Base-by-base conservation (phyloP, 2,329 filamentous ascomycete genomes). In the Plenodomus biglobosus region DNA sequence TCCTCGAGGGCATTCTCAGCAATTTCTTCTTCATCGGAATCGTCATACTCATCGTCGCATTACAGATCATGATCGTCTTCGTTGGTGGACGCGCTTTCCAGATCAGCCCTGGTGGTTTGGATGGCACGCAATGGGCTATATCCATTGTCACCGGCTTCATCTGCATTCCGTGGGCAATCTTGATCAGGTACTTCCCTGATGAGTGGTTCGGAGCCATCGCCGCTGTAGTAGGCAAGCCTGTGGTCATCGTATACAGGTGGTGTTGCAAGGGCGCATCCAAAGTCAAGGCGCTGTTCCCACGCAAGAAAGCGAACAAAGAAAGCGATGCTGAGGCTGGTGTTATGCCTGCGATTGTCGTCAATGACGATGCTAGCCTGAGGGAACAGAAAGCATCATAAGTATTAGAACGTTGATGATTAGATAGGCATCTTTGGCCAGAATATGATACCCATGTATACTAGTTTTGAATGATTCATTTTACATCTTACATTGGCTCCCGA, bases 11-110 rank as follows among this genome's bases (percentile, higher is more conserved):
- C 8, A 66, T 85, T 3, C 73, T 77, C 50, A 75, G 75, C 44
- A 85, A 85, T 62, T 73, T 69, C 50, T 83, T 82, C 68, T 85
- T 85, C 61, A 75, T 84, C 36, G 65, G 73, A 34, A 83, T 85
- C 61, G 81, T 80, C 46, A 60, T 70, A 37, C 70, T 85, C 57
- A 85, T 85, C 74, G 70, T 85, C 38, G 81, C 76, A 10, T 74
- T 79, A 1, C 82, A 85, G 55, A 66, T 83, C 43, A 66, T 78
- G 44, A 85, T 85, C 55, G 73, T 84, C 56, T 83, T 81, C 46
- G 71, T 84, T 11, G 82, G 82, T 17, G 79, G 78, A 27, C 65
- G 71, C 16, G 81, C 80, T 2, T 83, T 84, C 66, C 71, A 75
- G 19, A 78, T 84, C 56, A 73, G 71, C 38, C 65, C 62, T 4